Evolutionary conservation across 2,329 filamentous ascomycete genomes (phyloP).

Genomic region (Ceratocystis smalleyi): DNA sequence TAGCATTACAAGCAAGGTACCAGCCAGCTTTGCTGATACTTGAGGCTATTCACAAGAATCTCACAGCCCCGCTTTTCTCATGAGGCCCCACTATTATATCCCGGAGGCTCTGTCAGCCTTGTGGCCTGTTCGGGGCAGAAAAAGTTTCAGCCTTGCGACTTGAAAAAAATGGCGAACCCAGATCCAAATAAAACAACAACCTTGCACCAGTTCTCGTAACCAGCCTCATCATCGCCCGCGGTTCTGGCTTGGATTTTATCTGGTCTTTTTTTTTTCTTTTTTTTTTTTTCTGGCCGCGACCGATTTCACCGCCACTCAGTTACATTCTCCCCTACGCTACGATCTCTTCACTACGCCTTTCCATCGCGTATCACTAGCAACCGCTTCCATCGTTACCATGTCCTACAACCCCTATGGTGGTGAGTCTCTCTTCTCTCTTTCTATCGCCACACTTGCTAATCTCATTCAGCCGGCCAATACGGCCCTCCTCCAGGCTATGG

Average conservation of each 20-base stretch:
- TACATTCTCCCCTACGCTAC: neutral
- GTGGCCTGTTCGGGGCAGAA: neutral
- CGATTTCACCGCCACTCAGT: neutral
- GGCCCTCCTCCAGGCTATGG: constrained; percentile 54
- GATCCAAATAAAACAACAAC: neutral
- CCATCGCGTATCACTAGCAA: neutral
- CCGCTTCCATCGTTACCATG: constrained; percentile 26
- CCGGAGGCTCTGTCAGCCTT: neutral
- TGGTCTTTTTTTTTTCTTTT: neutral
- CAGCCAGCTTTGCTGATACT: neutral
- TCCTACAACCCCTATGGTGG: constrained; percentile 48
- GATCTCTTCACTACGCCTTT: neutral
- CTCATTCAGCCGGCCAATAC: neutral
- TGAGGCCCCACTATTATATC: neutral
- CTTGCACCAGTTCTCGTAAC: neutral
- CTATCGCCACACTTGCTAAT: neutral
- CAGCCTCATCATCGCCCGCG: neutral
- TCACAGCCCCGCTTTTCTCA: constrained; percentile 6
- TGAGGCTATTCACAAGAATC: constrained; percentile 12
- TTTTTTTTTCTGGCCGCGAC: neutral
- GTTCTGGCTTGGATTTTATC: neutral
- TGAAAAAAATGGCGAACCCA: constrained; percentile 1
- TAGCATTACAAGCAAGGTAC: neutral
- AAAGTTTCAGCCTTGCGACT: constrained; percentile 12
- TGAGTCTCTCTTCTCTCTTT: constrained; percentile 21